Evolutionary conservation across 2,329 filamentous ascomycete genomes (phyloP), one percentile per base, ranked within the genome.

Genomic region (Falciphora oryzae): DNA sequence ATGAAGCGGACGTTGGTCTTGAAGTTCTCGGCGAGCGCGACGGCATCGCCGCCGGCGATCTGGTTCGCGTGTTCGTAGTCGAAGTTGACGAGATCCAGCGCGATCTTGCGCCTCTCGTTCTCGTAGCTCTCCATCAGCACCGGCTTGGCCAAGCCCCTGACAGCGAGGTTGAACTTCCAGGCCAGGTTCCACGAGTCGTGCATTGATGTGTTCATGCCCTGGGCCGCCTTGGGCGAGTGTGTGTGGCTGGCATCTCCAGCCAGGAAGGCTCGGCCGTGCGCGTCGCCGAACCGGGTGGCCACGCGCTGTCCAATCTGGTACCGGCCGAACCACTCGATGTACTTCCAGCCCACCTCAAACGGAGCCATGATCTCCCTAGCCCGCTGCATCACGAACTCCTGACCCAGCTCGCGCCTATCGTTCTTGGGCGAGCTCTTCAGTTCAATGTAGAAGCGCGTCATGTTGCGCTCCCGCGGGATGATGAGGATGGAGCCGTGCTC

Each of bases 261-360:
- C 16, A 89, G 73, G 68, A 89, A 89, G 3, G 88, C 81, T 2
- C 85, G 81, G 57, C 78, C 73, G 66, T 86, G 77, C 60, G 83
- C 79, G 70, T 89, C 85, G 68, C 85, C 83, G 76, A 92, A 93
- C 60, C 84, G 82, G 68, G 85, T 85, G 2, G 89, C 90, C 28
- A 92, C 83, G 25, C 90, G 84, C 76, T 91, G 88, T 14, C 88
- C 86, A 65, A 91, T 87, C 69, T 87, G 83, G 72, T 91, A 92
- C 58, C 87, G 85, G 59, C 88, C 89, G 77, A 91, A 92, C 88
- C 89, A 92, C 75, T 88, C 78, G 62, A 86, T 79, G 63, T 83
- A 83, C 69, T 80, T 82, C 85, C 85, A 88, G 61, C 82, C 77
- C 58, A 87, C 76, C 63, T 74, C 76, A 70, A 84, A 88, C 1